Percentiles rank a stretch among this genome's conserved stretches.
Conservation (phyloP, 768 basidiomycete genomes). For the Suillus americanus region DNA sequence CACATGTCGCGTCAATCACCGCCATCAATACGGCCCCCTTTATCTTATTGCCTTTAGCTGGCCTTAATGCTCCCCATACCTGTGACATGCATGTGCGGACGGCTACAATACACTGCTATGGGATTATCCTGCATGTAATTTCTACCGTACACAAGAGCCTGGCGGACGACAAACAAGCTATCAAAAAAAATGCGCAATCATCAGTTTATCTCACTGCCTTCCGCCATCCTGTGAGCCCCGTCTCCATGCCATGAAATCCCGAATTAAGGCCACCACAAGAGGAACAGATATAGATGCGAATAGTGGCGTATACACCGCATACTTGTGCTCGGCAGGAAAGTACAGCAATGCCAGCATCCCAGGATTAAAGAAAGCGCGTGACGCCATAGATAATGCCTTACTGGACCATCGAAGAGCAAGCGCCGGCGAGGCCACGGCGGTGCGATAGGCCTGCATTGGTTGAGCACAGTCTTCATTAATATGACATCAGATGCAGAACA, state of each 20-base stretch:
- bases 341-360: conserved; percentile 95
- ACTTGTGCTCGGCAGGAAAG: conserved; percentile 97
- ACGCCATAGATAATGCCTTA: conserved; percentile 63
- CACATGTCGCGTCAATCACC: background rate
- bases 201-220: conserved; percentile 13
- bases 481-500: conserved; percentile 16
- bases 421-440: conserved; percentile 18
- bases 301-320: conserved; percentile 93
- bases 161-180: background rate
- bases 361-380: conserved; percentile 93
- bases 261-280: conserved; percentile 67
- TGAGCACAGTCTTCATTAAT: conserved; percentile 8
- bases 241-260: conserved; percentile 71
- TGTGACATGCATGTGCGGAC: background rate
- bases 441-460: conserved; percentile 21
- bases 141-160: background rate
- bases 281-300: conserved; percentile 92
- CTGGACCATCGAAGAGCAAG: conserved; percentile 58
- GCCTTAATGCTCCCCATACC: background rate
- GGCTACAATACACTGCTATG: background rate
- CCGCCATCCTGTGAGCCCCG: conserved; percentile 16
- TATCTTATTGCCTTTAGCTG: background rate
- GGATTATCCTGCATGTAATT: background rate
- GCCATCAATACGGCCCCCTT: background rate
- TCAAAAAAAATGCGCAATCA: background rate